Base-by-base conservation (phyloP, 2,329 filamentous ascomycete genomes). In the Colletotrichum liriopes region DNA sequence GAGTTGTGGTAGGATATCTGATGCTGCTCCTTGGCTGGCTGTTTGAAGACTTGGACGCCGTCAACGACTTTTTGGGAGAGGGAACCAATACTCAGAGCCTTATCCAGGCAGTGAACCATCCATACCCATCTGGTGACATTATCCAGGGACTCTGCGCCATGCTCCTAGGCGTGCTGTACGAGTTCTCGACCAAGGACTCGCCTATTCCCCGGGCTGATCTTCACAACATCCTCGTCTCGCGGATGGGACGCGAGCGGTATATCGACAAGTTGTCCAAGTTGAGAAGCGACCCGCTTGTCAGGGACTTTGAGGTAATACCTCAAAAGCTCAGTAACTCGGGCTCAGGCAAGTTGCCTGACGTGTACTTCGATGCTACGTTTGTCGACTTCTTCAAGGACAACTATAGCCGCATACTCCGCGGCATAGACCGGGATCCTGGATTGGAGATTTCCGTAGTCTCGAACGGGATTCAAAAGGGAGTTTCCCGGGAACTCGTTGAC, bases 181-280 rank as follows among this genome's bases (percentile, higher is more conserved):
- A 99, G 78, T 99, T 98, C 78, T 98, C 96, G 12, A 98, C 96
- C 0, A 98, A 97, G 79, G 96, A 99, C 82, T 98, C 96, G 0
- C 94, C 96, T 0, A 92, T 99, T 63, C 90, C 96, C 7, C 89
- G 96, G 73, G 87, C 91, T 32, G 95, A 93, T 12, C 84, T 99
- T 55, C 93, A 97, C 77, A 91, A 93, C 32, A 89, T 98, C 37
- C 86, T 99, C 45, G 87, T 90, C 37, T 91, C 92, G 55, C 91
- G 92, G 70, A 88, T 98, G 77, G 94, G 95, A 49, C 91, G 95
- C 75, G 95, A 98, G 77, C 92, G 92, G 77, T 99, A 98, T 79
- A 90, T 97, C 67, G 93, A 97, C 80, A 92, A 92, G 73, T 87
- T 99, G 49, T 90, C 89, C 32, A 93, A 92, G 74, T 85, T 99